Percentiles rank a stretch among this genome's conserved stretches.
Conservation (phyloP, 2,329 filamentous ascomycete genomes). For the Aspergillus transmontanensis region DNA sequence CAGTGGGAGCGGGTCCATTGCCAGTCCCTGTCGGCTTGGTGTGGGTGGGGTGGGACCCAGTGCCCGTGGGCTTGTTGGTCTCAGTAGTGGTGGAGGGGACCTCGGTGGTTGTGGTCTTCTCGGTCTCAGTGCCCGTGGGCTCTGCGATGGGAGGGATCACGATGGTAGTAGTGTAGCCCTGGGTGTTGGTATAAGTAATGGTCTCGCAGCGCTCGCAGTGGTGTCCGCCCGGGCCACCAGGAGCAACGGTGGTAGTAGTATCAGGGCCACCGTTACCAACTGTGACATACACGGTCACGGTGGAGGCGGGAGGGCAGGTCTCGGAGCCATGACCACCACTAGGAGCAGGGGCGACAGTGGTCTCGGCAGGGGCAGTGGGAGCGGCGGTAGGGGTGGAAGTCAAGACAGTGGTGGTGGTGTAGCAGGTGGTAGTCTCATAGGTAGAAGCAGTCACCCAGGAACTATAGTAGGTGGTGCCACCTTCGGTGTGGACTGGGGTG, state of each 20-base stretch:
- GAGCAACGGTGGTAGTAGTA: neutral
- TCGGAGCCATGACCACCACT: neutral
- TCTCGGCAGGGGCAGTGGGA: neutral
- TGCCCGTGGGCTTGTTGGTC: constrained; percentile 3
- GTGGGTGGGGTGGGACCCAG: constrained; percentile 4
- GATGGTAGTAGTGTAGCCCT: constrained; percentile 28
- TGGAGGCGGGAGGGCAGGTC: constrained; percentile 12
- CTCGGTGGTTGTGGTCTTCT: neutral
- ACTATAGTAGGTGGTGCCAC: constrained; percentile 35
- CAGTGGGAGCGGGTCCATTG: constrained; percentile 3
- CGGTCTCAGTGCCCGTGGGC: neutral
- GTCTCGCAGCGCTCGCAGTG: constrained; percentile 29
- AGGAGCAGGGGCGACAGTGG: neutral
- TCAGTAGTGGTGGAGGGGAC: neutral
- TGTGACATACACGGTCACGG: constrained; percentile 21
- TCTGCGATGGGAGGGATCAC: constrained; percentile 24
- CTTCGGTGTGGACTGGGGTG: constrained; percentile 29
- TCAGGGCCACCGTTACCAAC: constrained; percentile 6
- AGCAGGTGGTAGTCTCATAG: constrained; percentile 34
- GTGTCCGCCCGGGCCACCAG: neutral
- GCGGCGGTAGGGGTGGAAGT: constrained; percentile 5
- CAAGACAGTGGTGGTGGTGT: constrained; percentile 22
- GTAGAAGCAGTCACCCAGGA: constrained; percentile 34
- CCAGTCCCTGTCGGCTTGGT: constrained; percentile 12
- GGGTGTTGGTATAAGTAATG: constrained; percentile 30